phyloP scores from a whole-genome alignment of 2,329 filamentous ascomycete genomes.

The Stromatinia cepivora region DNA sequence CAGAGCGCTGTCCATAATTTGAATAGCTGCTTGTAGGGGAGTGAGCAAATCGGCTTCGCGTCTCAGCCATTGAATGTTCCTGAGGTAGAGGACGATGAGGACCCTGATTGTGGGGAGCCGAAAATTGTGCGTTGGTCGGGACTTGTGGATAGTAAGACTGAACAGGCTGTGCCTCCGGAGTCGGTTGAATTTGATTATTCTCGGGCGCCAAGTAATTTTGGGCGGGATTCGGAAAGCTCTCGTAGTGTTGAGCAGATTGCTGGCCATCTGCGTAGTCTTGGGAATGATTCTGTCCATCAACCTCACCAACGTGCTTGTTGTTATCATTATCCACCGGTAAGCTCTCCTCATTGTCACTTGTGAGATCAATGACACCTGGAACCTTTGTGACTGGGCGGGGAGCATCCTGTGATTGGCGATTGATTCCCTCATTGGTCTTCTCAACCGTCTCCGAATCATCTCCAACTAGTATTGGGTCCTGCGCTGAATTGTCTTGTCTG shows the following conservation, averaged over 20 bases:
- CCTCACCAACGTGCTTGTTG: not conserved
- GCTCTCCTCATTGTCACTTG: accelerated
- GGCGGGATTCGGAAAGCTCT: no score
- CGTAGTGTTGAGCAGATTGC: not conserved
- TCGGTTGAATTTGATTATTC: no score
- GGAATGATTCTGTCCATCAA: no score
- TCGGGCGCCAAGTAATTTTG: no score
- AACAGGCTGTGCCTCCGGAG: not conserved
- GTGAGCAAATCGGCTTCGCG: no score
- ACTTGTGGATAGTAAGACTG: not conserved
- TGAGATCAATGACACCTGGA: not conserved
- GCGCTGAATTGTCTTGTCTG: not conserved
- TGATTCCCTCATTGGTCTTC: not conserved
- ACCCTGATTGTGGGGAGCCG: not conserved
- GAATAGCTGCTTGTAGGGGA: not conserved
- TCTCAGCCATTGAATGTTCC: no score
- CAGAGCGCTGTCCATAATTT: not conserved
- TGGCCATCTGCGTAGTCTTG: not conserved
- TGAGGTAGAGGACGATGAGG: not conserved
- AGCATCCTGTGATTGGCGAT: not conserved
- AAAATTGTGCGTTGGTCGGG: not conserved
- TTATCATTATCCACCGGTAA: not conserved
- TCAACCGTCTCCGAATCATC: accelerated
- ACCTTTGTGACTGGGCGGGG: not conserved
- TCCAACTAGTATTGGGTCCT: accelerated